phyloP scores from a whole-genome alignment of 2,329 filamentous ascomycete genomes.

The Penicillium sp. region DNA sequence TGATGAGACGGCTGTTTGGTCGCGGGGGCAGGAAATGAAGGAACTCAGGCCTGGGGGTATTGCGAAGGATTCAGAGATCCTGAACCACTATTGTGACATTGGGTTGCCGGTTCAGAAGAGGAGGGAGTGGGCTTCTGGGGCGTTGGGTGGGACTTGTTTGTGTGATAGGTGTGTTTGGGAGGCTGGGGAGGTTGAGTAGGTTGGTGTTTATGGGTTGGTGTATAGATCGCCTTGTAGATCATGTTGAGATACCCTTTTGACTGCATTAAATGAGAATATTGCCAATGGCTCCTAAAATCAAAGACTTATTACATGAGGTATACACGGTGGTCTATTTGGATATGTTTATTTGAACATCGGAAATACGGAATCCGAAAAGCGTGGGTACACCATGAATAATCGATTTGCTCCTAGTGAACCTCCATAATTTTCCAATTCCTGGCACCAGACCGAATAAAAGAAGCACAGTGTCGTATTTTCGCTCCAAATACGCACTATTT shows the following conservation, averaged over 20 bases:
- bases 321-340: neutral
- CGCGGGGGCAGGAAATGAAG: conserved; percentile 12
- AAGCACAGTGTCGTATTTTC: conserved; percentile 3
- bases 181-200: conserved; percentile 30
- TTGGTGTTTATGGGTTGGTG: neutral
- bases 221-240: conserved; percentile 1
- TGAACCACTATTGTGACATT: conserved; percentile 94
- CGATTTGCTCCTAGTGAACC: neutral
- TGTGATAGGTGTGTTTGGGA: conserved; percentile 80
- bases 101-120: conserved; percentile 72
- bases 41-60: conserved; percentile 60
- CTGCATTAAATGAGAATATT: neutral
- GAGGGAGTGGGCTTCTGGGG: conserved; percentile 84
- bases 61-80: conserved; percentile 74
- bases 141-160: conserved; percentile 83
- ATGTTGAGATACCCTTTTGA: conserved; percentile 17
- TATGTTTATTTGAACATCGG: neutral
- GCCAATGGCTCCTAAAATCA: neutral
- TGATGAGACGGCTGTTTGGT: conserved; percentile 38
- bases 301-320: neutral
- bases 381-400: neutral
- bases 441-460: conserved; percentile 1
- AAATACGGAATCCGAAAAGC: neutral
- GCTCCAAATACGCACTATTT: neutral
- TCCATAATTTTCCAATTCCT: neutral